Evolutionary conservation across 1,284 basidiomycete species (phyloP).

Genomic region (Cryptococcus sp.): DNA sequence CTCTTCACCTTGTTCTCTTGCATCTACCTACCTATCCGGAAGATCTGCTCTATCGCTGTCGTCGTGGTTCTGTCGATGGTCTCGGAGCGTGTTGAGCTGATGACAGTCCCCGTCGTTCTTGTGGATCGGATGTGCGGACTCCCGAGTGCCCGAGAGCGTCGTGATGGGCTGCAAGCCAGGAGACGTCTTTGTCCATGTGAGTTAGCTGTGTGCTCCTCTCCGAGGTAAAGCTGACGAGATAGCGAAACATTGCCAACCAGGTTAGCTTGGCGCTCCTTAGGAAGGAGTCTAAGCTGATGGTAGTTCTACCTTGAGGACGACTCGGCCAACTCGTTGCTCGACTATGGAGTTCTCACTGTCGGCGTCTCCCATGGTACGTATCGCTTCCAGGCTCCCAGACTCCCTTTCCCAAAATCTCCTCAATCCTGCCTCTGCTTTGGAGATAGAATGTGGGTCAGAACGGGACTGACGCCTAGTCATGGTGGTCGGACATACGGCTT

Average conservation of each 20-base stretch:
- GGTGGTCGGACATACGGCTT: constrained; percentile 73
- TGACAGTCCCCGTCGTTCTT: constrained; percentile 41
- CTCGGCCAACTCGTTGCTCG: constrained; percentile 69
- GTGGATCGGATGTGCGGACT: constrained; percentile 47
- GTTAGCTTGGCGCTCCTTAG: constrained; percentile 16
- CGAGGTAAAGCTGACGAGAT: constrained; percentile 2
- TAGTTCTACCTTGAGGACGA: constrained; percentile 75
- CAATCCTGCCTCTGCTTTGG: too few species aligned
- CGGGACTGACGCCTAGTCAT: constrained; percentile 54
- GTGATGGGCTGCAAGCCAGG: constrained; percentile 52
- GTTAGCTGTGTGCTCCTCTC: constrained; percentile 3
- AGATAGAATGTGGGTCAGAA: too few species aligned
- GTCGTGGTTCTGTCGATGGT: too few species aligned
- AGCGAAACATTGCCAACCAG: constrained; percentile 60
- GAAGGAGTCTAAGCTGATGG: neutral
- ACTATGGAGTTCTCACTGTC: constrained; percentile 71
- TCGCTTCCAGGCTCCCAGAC: constrained; percentile 16
- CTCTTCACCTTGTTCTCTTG: neutral
- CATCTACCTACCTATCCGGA: too few species aligned
- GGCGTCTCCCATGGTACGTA: constrained; percentile 74
- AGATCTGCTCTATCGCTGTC: neutral
- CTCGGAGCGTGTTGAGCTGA: too few species aligned
- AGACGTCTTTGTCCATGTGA: constrained; percentile 60
- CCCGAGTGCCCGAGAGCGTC: constrained; percentile 43
- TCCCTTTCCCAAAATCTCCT: constrained; percentile 5